phyloP scores from a whole-genome alignment of 164 flowering plant species.

The Piper betle region DNA sequence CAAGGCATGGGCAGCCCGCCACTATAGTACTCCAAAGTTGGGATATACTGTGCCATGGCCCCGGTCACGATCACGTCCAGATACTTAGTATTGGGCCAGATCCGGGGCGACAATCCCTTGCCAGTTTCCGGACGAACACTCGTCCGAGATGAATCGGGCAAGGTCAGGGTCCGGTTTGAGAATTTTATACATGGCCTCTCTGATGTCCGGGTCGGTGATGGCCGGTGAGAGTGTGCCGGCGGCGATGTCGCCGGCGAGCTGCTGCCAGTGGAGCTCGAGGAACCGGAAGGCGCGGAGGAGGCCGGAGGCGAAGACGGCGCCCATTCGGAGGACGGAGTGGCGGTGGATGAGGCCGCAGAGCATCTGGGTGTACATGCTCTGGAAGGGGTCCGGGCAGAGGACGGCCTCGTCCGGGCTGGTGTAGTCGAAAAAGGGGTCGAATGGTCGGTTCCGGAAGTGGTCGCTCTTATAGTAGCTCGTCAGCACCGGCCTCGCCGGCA shows the following conservation, averaged over 20 bases:
- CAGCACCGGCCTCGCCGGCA: conserved; percentile 28
- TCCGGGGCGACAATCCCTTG: conserved; percentile 42
- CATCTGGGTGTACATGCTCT: conserved; percentile 42
- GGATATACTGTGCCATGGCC: too few species aligned
- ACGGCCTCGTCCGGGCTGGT: conserved; percentile 39
- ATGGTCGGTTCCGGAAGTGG: conserved; percentile 22
- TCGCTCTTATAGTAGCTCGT: conserved; percentile 35
- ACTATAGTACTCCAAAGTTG: conserved; percentile 26
- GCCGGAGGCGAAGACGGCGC: conserved; percentile 38
- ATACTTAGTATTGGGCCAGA: conserved; percentile 82
- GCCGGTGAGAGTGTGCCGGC: conserved; percentile 39
- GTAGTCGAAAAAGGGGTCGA: conserved; percentile 26
- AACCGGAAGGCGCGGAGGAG: conserved; percentile 36
- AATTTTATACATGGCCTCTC: conserved; percentile 18
- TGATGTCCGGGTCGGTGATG: conserved; percentile 30
- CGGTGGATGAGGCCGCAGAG: conserved; percentile 32
- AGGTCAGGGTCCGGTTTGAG: conserved; percentile 38
- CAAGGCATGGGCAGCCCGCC: conserved; percentile 26
- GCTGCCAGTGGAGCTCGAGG: conserved; percentile 27
- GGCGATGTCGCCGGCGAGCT: conserved; percentile 26
- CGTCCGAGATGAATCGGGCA: conserved; percentile 27
- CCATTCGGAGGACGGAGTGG: conserved; percentile 26
- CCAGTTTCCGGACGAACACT: conserved; percentile 46
- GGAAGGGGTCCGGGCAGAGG: conserved; percentile 34
- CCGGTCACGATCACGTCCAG: conserved; percentile 5